Base-by-base conservation (phyloP, 2,329 filamentous ascomycete genomes). In the Fusarium continuum region DNA sequence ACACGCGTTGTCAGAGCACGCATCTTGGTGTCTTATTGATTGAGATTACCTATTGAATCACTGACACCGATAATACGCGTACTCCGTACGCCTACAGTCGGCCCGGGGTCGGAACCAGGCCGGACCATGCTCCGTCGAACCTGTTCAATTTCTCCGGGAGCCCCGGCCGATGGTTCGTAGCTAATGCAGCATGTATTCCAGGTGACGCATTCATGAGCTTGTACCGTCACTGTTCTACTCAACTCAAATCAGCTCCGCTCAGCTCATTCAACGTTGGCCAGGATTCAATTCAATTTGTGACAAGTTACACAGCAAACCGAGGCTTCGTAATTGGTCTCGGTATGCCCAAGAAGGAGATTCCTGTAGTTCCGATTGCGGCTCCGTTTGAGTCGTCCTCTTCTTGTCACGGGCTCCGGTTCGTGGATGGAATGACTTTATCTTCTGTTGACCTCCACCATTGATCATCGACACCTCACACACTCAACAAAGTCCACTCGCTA, bases 251-350 rank as follows among this genome's bases (percentile, higher is more conserved):
- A 32, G 31, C 26, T 17, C 25, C 38, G 17, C 32, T 28, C 34
- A 43, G 10, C 26, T 28, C 31, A 58, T 52, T 26, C 46, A 22
- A 19, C 17, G 29, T 46, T 43, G 25, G 22, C n/a, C n/a, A n/a
- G 23, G 48, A 43, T 20, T 49, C 23, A 28, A n/a, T 43, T 56
- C 17, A 31, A 32, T 50, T 28, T 56, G 39, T 55, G 57, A 35
- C 29, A 38, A 38, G 56, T 46, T 54, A 39, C 56, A 60, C 55
- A 35, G 14, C 31, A 23, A 36, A 40, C 40, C 34, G 28, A 61
- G 55, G 43, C 34, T 46, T 60, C 55, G 55, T 45, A 59, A 60
- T 38, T 56, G 35, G 45, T 47, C 25, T 62, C 61, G 61, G 61
- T 20, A 51, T 58, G 20, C 46, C 56, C 23, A 62, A 61, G 39